Evolutionary conservation across 352 stramenopile species (phyloP).

Genomic region (Phytophthora pistaciae): DNA sequence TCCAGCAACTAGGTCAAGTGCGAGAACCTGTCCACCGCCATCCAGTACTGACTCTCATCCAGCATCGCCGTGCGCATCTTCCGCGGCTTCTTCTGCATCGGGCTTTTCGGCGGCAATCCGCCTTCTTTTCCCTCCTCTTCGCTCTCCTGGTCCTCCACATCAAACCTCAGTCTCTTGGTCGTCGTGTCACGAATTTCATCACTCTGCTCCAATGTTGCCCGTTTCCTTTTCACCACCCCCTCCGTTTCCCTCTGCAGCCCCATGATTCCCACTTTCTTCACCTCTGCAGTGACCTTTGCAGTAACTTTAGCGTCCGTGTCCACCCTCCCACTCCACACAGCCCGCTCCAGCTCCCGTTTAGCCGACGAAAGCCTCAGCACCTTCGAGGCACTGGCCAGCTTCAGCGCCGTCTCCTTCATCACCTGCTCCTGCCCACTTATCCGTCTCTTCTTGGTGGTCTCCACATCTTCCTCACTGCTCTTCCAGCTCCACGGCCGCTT

Average conservation of each 20-base stretch:
- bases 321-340: slow-evolving; percentile 5
- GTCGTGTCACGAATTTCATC: slow-evolving; percentile 6
- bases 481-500: not conserved
- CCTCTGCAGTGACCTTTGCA: not conserved
- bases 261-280: not conserved
- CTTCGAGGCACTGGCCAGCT: not conserved
- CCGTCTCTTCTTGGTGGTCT: not conserved
- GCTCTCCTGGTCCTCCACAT: not conserved
- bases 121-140: not conserved
- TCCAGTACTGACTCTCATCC: slow-evolving; percentile 20
- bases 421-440: not conserved
- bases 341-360: slow-evolving; percentile 1
- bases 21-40: slow-evolving; percentile 16
- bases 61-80: slow-evolving; percentile 16
- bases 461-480: not conserved
- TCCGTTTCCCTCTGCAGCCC: not conserved
- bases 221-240: not conserved
- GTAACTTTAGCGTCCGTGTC: slow-evolving; percentile 1
- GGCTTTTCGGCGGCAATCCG: slow-evolving; percentile 15
- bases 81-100: slow-evolving; percentile 7
- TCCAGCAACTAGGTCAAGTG: not conserved
- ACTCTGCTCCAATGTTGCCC: not conserved
- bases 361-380: slow-evolving; percentile 1
- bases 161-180: slow-evolving; percentile 8
- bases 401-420: slow-evolving; percentile 4